These are phyloP conservation scores for Aspergillus quadricinctus DNA, from an alignment of 2,329 filamentous ascomycete species.

Conservation along the genomic window DNA sequence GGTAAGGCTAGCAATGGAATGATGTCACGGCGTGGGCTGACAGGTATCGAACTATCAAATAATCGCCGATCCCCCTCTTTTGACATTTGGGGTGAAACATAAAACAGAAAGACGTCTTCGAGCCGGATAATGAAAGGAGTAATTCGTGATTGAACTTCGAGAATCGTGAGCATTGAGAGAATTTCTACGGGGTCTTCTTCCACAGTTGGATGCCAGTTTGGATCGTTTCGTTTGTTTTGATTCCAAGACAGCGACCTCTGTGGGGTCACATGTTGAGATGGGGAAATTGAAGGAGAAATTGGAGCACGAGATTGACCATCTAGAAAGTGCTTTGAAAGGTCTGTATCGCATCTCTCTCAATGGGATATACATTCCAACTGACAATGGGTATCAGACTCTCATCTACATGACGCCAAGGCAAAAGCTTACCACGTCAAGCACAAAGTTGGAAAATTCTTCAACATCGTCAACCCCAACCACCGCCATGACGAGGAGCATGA, in stretches of 20 bases:
- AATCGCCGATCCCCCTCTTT: neutral
- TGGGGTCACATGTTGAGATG: constrained; percentile 15
- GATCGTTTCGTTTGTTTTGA: neutral
- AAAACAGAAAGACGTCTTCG: neutral
- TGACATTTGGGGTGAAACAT: neutral
- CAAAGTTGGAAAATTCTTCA: constrained; percentile 60
- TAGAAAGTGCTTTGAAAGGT: constrained; percentile 28
- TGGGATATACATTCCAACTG: constrained; percentile 1
- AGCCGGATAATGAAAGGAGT: neutral
- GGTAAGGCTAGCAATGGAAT: neutral
- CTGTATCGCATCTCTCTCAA: neutral
- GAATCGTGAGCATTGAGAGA: neutral
- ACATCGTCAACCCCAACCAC: constrained; percentile 77
- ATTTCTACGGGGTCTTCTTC: neutral
- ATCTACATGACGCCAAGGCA: constrained; percentile 43
- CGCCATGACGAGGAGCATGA: constrained; percentile 94
- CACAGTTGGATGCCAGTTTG: neutral
- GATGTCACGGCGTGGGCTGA: neutral
- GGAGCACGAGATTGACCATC: constrained; percentile 14
- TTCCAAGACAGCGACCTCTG: neutral
- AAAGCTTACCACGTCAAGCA: constrained; percentile 57
- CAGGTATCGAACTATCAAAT: neutral
- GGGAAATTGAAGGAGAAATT: constrained; percentile 23
- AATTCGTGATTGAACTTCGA: neutral
- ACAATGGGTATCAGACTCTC: constrained; percentile 23